Conservation (phyloP, 768 basidiomycete genomes). For the Suillus brevipes region DNA sequence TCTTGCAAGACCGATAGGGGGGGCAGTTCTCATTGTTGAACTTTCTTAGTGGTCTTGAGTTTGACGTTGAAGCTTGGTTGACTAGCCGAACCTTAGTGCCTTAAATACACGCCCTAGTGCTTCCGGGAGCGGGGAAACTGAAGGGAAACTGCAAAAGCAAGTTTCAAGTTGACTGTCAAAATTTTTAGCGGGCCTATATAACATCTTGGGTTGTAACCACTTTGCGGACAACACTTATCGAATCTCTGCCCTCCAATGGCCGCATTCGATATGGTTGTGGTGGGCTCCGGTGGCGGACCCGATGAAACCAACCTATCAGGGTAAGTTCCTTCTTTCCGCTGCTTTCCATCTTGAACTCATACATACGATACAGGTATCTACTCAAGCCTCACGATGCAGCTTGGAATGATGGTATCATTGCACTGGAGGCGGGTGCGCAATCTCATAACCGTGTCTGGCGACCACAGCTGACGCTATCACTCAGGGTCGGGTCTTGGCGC, state of each 20-base stretch:
- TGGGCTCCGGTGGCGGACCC: constrained; percentile 88
- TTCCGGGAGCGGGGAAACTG: constrained; percentile 6
- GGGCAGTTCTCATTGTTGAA: background rate
- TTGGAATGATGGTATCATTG: constrained; percentile 84
- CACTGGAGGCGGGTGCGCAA: constrained; percentile 79
- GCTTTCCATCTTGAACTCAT: constrained; percentile 14
- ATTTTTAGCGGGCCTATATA: constrained; percentile 9
- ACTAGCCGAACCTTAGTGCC: constrained; percentile 27
- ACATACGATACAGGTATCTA: constrained; percentile 62
- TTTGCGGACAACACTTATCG: background rate
- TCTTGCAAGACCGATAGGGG: background rate
- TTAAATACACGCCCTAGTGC: constrained; percentile 16
- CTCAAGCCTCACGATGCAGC: constrained; percentile 63
- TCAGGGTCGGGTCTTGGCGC: constrained; percentile 87
- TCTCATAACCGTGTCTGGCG: constrained; percentile 9
- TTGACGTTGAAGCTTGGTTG: background rate
- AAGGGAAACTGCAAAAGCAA: constrained; percentile 8
- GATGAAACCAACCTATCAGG: constrained; percentile 86
- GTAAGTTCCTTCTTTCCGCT: constrained; percentile 45
- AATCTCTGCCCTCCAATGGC: constrained; percentile 34
- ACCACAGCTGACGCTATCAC: constrained; percentile 1
- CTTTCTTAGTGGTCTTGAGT: background rate
- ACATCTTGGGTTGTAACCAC: constrained; percentile 2
- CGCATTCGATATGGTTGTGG: constrained; percentile 71
- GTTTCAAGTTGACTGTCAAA: constrained; percentile 7